A percentile compares a stretch with the other conserved stretches of the same genome.
Evolutionary conservation across 148 eudicot genomes (phyloP).

Genomic region (Fagopyrum tataricum): DNA sequence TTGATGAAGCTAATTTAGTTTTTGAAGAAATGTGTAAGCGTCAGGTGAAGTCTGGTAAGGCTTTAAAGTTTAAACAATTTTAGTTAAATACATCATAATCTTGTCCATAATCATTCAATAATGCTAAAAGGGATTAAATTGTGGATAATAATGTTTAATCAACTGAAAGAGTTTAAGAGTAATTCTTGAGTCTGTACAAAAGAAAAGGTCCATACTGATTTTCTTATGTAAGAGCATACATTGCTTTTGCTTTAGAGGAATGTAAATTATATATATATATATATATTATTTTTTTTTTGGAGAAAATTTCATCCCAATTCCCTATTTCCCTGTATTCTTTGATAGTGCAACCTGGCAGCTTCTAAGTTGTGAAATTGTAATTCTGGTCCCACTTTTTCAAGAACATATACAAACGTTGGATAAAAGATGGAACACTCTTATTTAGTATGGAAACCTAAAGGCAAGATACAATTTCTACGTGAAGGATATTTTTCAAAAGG

Average conservation of each 20-base stretch:
- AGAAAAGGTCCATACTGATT: background rate
- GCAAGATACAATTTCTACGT: background rate
- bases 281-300: background rate
- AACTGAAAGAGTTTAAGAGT: background rate
- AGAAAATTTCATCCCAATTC: background rate
- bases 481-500: background rate
- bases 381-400: background rate
- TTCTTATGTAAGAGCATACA: background rate
- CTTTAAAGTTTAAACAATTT: background rate
- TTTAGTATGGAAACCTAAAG: background rate
- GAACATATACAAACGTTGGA: background rate
- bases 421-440: background rate
- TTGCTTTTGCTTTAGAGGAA: background rate
- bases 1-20: slow-evolving; percentile 58
- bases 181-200: background rate
- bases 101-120: background rate
- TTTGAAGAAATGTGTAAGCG: slow-evolving; percentile 58
- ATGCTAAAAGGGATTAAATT: background rate
- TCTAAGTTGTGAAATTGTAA: background rate
- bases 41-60: slow-evolving; percentile 59
- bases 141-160: background rate
- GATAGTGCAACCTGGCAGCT: background rate
- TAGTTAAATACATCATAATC: background rate
- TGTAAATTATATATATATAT: no score
- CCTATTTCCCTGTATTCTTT: background rate